Percentiles rank a stretch among this genome's conserved stretches.
Conservation (phyloP, 2,329 filamentous ascomycete genomes). For the Penicillium hordei region DNA sequence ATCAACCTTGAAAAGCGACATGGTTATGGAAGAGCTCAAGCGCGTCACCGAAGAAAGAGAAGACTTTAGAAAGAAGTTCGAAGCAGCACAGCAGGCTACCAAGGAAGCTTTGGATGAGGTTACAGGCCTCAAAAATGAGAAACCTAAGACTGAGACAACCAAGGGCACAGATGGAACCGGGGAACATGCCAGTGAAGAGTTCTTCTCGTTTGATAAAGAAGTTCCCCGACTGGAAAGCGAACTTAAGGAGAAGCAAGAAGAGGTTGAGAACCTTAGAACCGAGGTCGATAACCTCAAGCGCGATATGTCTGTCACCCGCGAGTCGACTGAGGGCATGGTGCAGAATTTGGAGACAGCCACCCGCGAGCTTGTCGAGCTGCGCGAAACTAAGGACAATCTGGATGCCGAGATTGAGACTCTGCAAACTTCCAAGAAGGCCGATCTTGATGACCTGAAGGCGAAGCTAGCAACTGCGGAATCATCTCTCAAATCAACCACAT, state of each 20-base stretch:
- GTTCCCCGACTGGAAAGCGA: conserved; percentile 77
- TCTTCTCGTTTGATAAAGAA: conserved; percentile 92
- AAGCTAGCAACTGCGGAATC: conserved; percentile 37
- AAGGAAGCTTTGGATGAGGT: conserved; percentile 65
- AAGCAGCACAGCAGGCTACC: conserved; percentile 65
- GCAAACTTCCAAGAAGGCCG: conserved; percentile 42
- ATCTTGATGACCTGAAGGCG: conserved; percentile 44
- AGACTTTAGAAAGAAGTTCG: conserved; percentile 71
- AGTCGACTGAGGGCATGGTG: conserved; percentile 67
- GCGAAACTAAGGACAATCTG: conserved; percentile 53
- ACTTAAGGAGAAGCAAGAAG: conserved; percentile 65
- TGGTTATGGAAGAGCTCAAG: conserved; percentile 93
- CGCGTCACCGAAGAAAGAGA: conserved; percentile 80
- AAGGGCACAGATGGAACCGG: conserved; percentile 18
- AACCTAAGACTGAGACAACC: conserved; percentile 4
- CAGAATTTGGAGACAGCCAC: conserved; percentile 66
- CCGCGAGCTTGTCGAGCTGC: conserved; percentile 59
- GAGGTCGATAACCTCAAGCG: conserved; percentile 68
- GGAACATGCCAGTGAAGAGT: conserved; percentile 60
- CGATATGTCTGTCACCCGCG: conserved; percentile 69
- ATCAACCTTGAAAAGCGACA: conserved; percentile 78
- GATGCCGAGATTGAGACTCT: conserved; percentile 49
- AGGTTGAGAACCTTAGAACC: conserved; percentile 68
- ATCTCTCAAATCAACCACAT: conserved; percentile 30
- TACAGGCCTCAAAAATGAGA: conserved; percentile 51